A percentile compares a stretch with the other conserved stretches of the same genome.
Conservation (phyloP, 163 green algal species). For the Volvox carteri region DNA sequence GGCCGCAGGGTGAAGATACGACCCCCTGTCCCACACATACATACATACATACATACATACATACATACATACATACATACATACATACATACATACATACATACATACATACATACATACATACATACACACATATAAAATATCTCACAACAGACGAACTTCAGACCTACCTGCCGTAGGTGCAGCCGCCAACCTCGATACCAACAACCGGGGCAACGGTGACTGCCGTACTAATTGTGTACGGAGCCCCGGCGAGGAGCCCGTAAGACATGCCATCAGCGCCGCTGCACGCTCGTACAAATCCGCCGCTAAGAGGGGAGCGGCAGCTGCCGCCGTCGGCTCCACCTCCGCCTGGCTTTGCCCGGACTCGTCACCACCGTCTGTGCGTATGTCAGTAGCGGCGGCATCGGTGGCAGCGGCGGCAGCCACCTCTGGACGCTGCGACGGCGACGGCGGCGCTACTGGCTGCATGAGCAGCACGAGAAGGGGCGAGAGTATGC, state of each 20-base stretch:
- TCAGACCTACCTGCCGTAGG: conserved; percentile 23
- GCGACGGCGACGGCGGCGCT: neutral
- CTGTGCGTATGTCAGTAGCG: too few species aligned
- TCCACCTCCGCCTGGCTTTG: too few species aligned
- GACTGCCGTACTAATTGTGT: conserved; percentile 26
- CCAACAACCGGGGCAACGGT: neutral
- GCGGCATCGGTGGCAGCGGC: neutral
- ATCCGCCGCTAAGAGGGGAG: neutral
- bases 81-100: too few species aligned
- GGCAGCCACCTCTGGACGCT: neutral
- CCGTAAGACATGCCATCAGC: conserved; percentile 20
- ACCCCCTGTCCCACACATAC: too few species aligned
- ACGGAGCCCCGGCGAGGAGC: neutral
- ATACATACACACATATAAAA: neutral
- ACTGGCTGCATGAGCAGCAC: conserved; percentile 32
- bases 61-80: too few species aligned
- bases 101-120: neutral
- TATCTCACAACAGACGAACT: neutral
- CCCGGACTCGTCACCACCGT: neutral
- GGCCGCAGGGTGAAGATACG: too few species aligned
- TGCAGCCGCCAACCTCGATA: neutral
- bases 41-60: too few species aligned
- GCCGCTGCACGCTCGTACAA: conserved; percentile 7
- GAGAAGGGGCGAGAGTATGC: conserved; percentile 2
- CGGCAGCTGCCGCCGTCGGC: neutral